A percentile compares a stretch with the other conserved stretches of the same genome.
Conservation (phyloP, 2,329 filamentous ascomycete genomes). For the Coniochaeta prunicola region DNA sequence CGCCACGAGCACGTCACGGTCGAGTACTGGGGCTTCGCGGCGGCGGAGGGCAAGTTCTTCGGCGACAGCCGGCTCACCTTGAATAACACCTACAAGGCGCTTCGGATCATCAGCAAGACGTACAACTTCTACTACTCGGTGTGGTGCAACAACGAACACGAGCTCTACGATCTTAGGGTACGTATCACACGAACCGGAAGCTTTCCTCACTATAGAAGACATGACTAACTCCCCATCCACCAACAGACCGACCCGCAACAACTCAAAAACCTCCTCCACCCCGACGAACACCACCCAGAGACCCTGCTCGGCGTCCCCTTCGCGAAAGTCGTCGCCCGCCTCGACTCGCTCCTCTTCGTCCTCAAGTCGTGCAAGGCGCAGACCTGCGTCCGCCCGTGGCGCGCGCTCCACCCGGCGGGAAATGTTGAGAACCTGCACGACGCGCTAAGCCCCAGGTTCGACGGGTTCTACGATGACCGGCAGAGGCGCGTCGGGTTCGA, state of each 20-base stretch:
- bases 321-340: slow-evolving; percentile 35
- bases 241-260: slow-evolving; percentile 44
- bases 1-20: slow-evolving; percentile 49
- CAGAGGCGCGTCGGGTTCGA: slow-evolving; percentile 43
- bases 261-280: slow-evolving; percentile 33
- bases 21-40: slow-evolving; percentile 46
- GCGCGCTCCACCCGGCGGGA: slow-evolving; percentile 44
- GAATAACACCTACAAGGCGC: slow-evolving; percentile 42
- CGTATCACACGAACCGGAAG: too few relatives aligned
- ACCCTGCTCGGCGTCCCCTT: slow-evolving; percentile 25
- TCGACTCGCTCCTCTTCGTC: slow-evolving; percentile 53
- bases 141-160: slow-evolving; percentile 58
- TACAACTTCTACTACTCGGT: slow-evolving; percentile 57
- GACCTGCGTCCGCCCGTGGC: slow-evolving; percentile 50
- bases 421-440: slow-evolving; percentile 42
- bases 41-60: slow-evolving; percentile 27
- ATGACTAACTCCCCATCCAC: too few relatives aligned
- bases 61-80: not conserved
- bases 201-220: too few relatives aligned
- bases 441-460: slow-evolving; percentile 39
- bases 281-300: slow-evolving; percentile 7
- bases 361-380: slow-evolving; percentile 52
- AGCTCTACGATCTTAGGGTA: slow-evolving; percentile 47
- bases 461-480: slow-evolving; percentile 43
- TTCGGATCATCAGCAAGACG: slow-evolving; percentile 38